Percentiles rank a stretch among this genome's conserved stretches.
Evolutionary conservation across 2,329 filamentous ascomycete genomes (phyloP).

Genomic region (Fusarium albosuccineum): DNA sequence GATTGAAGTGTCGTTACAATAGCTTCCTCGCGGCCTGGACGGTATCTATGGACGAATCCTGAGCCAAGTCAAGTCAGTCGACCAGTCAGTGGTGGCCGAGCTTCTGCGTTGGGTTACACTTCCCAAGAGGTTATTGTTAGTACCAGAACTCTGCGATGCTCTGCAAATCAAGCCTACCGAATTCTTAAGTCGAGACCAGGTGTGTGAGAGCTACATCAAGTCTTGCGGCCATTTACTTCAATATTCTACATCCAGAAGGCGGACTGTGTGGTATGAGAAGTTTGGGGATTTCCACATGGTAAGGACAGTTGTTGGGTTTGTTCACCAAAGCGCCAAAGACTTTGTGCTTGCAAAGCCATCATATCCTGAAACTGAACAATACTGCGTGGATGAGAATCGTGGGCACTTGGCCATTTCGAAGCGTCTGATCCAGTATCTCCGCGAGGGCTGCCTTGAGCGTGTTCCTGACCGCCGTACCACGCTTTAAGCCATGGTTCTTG

Average conservation of each 20-base stretch:
- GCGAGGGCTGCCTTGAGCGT: background rate
- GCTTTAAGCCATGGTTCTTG: too few relatives aligned
- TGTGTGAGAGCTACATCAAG: constrained; percentile 13
- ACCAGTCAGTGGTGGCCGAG: background rate
- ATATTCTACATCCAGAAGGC: background rate
- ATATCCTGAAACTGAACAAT: background rate
- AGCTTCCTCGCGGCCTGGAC: constrained; percentile 20
- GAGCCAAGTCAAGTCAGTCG: background rate
- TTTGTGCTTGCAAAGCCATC: background rate
- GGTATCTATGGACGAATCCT: constrained; percentile 24
- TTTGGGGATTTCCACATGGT: background rate
- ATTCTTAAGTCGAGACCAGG: background rate
- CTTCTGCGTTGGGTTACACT: constrained; percentile 23
- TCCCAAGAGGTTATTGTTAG: background rate
- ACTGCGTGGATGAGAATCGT: background rate
- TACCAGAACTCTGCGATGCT: constrained; percentile 25
- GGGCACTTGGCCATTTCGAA: background rate
- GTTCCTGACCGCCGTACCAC: too few relatives aligned
- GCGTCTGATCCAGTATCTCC: background rate
- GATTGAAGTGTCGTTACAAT: constrained; percentile 8
- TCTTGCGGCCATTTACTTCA: constrained; percentile 26
- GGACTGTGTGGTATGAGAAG: background rate
- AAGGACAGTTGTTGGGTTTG: background rate
- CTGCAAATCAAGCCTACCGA: background rate
- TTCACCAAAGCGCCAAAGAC: constrained; percentile 10